Evolutionary conservation across 345 rosid species (phyloP), one percentile per base, ranked within the genome.

Genomic region (Lumnitzera racemosa): DNA sequence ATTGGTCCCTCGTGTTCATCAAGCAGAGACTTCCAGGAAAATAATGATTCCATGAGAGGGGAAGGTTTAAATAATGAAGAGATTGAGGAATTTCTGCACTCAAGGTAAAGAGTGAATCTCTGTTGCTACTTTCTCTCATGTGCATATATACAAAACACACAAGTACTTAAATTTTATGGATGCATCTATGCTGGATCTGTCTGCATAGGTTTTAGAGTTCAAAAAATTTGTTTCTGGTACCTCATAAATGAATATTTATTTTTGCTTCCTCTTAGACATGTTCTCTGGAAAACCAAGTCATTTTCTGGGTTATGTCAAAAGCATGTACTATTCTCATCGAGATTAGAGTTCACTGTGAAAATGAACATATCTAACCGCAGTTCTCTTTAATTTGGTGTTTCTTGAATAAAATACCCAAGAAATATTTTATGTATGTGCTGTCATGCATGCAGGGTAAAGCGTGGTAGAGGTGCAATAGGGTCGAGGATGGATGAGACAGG

Each of bases 401-500:
- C 43, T 36, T 36, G 43, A 4, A 36, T 36, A 9, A 36, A 5
- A 36, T 36, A 36, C 11, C 7, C 11, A 9, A 9, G 5, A 9
- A 36, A 36, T 1, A 36, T 47, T 52, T 55, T 58, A 65, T 47
- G 24, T 63, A 51, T 24, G 49, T 60, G 25, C 47, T 56, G 54
- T 62, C 57, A 23, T 54, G 15, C 57, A 61, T 49, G 55, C 70
- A 91, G 98, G 75, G 77, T 70, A 47, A 89, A 91, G 75, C 91
- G 94, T 1, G 94, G 98, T 24, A 79, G 94, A 76, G 96, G 96
- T 53, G 79, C 89, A n/a, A 68, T 91, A 20, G 98, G 98, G 65
- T 78, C 92, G 5, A 85, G 92, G 78, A 91, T 87, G 96, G 98
- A 89, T 59, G 98, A 89, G 76, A 79, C 96, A 24, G 91, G 96